These are phyloP conservation scores for Apium graveolens DNA, from an alignment of 129 eudicot species.

Conservation along the genomic window DNA sequence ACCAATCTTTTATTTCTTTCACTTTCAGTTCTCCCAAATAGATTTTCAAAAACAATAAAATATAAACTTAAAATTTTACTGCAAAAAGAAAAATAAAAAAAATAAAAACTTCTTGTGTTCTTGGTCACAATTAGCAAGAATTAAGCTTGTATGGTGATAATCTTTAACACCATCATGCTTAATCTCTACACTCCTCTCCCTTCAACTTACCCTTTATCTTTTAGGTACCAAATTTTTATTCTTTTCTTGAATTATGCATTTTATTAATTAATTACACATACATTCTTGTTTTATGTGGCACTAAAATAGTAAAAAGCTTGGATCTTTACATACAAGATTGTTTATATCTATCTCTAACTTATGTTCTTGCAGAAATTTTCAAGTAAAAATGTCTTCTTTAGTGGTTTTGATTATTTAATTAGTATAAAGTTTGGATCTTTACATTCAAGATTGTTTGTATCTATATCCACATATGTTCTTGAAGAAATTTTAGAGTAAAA, in stretches of 20 bases:
- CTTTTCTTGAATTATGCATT: neutral
- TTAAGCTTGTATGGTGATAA: neutral
- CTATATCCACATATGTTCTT: neutral
- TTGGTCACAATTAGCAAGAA: neutral
- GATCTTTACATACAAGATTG: neutral
- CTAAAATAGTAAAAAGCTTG: neutral
- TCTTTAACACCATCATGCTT: conserved; percentile 13
- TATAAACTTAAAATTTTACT: too few relatives aligned
- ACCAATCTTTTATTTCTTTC: neutral
- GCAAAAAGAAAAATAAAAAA: neutral
- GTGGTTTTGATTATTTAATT: neutral
- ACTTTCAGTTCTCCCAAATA: neutral
- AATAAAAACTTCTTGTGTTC: neutral
- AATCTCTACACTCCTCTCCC: neutral
- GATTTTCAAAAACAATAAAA: neutral
- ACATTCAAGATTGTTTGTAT: neutral
- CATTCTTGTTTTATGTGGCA: neutral
- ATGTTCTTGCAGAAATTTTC: conserved; percentile 11
- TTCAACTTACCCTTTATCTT: conserved; percentile 14
- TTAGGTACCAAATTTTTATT: neutral
- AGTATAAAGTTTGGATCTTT: neutral
- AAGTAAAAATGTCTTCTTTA: conserved; percentile 38
- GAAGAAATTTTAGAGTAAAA: conserved; percentile 21
- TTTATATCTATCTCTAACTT: neutral
- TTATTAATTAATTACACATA: neutral